These are phyloP conservation scores for Oryza meyeriana DNA, from an alignment of 176 grass and related monocot species.

Conservation along the genomic window DNA sequence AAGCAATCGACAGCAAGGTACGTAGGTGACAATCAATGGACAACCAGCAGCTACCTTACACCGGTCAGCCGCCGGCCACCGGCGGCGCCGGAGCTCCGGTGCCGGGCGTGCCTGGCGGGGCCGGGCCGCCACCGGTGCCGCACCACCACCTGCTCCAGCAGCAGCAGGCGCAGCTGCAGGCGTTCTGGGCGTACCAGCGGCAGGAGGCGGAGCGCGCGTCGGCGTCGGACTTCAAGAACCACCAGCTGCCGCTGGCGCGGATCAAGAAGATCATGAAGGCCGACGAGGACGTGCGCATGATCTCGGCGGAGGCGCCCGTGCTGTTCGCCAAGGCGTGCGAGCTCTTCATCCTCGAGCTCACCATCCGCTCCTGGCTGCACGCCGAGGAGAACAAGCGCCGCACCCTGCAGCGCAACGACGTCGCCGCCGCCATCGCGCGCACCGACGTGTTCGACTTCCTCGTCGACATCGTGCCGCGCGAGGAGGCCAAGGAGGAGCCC, in stretches of 20 bases:
- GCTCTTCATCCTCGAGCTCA: conserved; percentile 87
- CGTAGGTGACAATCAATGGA: conserved; percentile 36
- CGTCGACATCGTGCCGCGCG: conserved; percentile 83
- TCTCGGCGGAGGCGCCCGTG: conserved; percentile 79
- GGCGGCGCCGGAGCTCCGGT: conserved; percentile 31
- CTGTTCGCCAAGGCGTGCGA: conserved; percentile 79
- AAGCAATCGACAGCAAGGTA: not conserved
- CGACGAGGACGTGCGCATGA: conserved; percentile 86
- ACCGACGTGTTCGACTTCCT: conserved; percentile 99
- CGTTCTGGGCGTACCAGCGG: conserved; percentile 84
- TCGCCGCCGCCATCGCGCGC: conserved; percentile 84
- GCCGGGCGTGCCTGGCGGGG: conserved; percentile 22
- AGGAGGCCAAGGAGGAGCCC: conserved; percentile 77
- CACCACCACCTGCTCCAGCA: conserved; percentile 78
- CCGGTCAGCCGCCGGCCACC: conserved; percentile 28
- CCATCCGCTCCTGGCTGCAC: conserved; percentile 80
- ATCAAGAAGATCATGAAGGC: conserved; percentile 97
- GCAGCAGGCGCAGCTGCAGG: conserved; percentile 72
- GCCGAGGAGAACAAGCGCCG: conserved; percentile 88
- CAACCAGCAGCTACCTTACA: conserved; percentile 59
- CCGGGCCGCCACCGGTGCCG: conserved; percentile 40
- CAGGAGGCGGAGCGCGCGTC: conserved; percentile 74
- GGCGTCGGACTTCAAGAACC: conserved; percentile 77
- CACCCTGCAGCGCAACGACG: conserved; percentile 76
- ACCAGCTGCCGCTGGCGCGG: conserved; percentile 77